These are phyloP conservation scores for Fusarium heterosporum DNA, from an alignment of 2,329 filamentous ascomycete species.

Conservation along the genomic window DNA sequence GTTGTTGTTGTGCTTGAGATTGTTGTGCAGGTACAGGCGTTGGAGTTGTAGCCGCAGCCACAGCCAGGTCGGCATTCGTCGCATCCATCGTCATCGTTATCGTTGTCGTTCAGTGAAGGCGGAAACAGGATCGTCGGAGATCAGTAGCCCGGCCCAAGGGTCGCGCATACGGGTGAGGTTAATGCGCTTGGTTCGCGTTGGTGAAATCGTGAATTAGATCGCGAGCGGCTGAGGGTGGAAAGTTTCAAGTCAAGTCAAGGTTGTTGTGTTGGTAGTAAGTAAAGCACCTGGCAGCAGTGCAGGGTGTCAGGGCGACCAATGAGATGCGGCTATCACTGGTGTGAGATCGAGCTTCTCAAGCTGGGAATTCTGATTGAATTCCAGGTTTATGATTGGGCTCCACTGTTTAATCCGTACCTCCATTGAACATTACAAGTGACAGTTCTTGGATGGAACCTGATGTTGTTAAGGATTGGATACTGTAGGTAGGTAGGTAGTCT, in stretches of 20 bases:
- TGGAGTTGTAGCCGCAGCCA: slow-evolving; percentile 32
- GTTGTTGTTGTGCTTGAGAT: slow-evolving; percentile 12
- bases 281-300: slow-evolving; percentile 22
- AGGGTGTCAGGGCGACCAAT: slow-evolving; percentile 36
- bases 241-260: slow-evolving; percentile 24
- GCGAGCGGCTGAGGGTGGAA: slow-evolving; percentile 32
- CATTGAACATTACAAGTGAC: slow-evolving; percentile 7
- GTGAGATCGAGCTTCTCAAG: slow-evolving; percentile 34
- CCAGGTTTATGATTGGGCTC: slow-evolving; percentile 33
- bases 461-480: slow-evolving; percentile 5
- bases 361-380: slow-evolving; percentile 16
- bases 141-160: slow-evolving; percentile 10
- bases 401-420: slow-evolving; percentile 1
- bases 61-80: slow-evolving; percentile 40
- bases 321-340: slow-evolving; percentile 6
- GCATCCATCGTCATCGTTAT: slow-evolving; percentile 44
- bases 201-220: slow-evolving; percentile 30
- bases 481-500: background rate
- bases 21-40: slow-evolving; percentile 25
- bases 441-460: slow-evolving; percentile 4
- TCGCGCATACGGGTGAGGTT: slow-evolving; percentile 36
- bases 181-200: slow-evolving; percentile 24
- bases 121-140: slow-evolving; percentile 25
- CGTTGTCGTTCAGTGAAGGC: slow-evolving; percentile 29
- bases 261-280: slow-evolving; percentile 39